phyloP scores from a whole-genome alignment of 495 filamentous ascomycete species.

The Margaritispora aquatica region DNA sequence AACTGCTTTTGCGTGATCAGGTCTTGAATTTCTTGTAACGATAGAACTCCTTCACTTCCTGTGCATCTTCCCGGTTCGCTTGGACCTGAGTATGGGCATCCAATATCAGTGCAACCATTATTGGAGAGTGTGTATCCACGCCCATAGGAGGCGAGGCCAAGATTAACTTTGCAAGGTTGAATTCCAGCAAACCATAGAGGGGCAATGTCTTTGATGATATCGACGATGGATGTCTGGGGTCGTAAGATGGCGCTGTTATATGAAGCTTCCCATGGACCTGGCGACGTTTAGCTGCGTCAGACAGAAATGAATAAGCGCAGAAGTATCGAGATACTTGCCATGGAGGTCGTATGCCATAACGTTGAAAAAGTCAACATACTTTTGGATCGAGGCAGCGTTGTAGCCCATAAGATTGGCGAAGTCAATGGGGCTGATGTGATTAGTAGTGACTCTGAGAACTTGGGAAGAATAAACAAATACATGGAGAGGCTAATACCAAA shows the following conservation, averaged over 20 bases:
- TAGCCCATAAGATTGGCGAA: slow-evolving; percentile 39
- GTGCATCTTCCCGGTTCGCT: slow-evolving; percentile 30
- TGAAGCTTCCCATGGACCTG: slow-evolving; percentile 10
- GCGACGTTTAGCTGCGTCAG: background rate
- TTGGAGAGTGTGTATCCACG: slow-evolving; percentile 26
- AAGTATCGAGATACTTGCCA: background rate
- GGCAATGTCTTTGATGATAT: slow-evolving; percentile 28
- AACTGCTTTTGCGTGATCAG: slow-evolving; percentile 17
- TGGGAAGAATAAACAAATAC: slow-evolving; percentile 1
- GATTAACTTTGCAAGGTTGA: slow-evolving; percentile 27
- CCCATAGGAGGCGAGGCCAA: slow-evolving; percentile 39
- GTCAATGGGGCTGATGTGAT: slow-evolving; percentile 10
- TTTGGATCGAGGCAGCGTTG: slow-evolving; percentile 33
- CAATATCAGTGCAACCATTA: slow-evolving; percentile 10
- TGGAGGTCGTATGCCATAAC: slow-evolving; percentile 41
- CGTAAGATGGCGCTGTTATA: background rate
- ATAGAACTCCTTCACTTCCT: slow-evolving; percentile 25
- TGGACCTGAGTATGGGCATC: slow-evolving; percentile 24
- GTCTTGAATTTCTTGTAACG: slow-evolving; percentile 23
- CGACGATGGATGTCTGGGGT: slow-evolving; percentile 32
- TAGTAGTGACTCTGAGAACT: slow-evolving; percentile 2
- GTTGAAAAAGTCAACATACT: slow-evolving; percentile 41
- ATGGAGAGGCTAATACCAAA: slow-evolving; percentile 37
- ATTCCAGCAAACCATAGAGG: slow-evolving; percentile 33
- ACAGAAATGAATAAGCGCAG: too few relatives aligned